phyloP scores from a whole-genome alignment of 2,329 filamentous ascomycete species.

The Penicillium brevicompactum region DNA sequence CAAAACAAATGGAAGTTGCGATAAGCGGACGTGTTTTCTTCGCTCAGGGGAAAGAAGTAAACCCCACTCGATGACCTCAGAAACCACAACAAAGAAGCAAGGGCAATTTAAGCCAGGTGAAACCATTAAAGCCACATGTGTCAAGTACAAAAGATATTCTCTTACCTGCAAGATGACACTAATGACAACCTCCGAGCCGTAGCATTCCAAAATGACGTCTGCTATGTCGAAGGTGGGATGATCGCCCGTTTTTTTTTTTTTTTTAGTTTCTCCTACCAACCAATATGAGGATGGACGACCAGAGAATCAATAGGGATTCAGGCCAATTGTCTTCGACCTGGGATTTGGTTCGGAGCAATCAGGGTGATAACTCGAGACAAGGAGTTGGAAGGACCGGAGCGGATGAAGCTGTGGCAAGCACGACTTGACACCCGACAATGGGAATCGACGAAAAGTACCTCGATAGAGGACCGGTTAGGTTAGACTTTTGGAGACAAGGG shows the following conservation, averaged over 20 bases:
- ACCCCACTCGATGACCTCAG: constrained; percentile 6
- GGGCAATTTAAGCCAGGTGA: background rate
- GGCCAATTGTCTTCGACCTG: constrained; percentile 16
- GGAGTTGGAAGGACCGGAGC: constrained; percentile 26
- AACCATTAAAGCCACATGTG: background rate
- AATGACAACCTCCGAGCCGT: constrained; percentile 21
- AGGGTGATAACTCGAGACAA: constrained; percentile 19
- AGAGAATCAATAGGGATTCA: constrained; percentile 10
- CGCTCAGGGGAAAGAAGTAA: constrained; percentile 8
- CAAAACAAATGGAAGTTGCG: constrained; percentile 25
- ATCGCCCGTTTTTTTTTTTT: constrained; percentile 17
- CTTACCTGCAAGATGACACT: constrained; percentile 29
- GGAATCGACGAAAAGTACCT: constrained; percentile 12
- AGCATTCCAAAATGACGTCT: constrained; percentile 32
- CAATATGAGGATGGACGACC: constrained; percentile 8
- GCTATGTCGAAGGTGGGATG: constrained; percentile 26
- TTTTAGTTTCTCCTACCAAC: constrained; percentile 1
- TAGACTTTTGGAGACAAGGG: constrained; percentile 11
- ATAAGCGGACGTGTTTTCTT: constrained; percentile 12
- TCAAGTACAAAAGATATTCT: constrained; percentile 2
- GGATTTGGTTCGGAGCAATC: constrained; percentile 15
- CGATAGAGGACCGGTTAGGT: constrained; percentile 6
- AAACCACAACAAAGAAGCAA: background rate
- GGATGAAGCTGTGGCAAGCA: constrained; percentile 12
- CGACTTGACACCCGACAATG: constrained; percentile 12